These are phyloP conservation scores for Pholiota microspora DNA, from an alignment of 768 basidiomycete species.

Conservation along the genomic window DNA sequence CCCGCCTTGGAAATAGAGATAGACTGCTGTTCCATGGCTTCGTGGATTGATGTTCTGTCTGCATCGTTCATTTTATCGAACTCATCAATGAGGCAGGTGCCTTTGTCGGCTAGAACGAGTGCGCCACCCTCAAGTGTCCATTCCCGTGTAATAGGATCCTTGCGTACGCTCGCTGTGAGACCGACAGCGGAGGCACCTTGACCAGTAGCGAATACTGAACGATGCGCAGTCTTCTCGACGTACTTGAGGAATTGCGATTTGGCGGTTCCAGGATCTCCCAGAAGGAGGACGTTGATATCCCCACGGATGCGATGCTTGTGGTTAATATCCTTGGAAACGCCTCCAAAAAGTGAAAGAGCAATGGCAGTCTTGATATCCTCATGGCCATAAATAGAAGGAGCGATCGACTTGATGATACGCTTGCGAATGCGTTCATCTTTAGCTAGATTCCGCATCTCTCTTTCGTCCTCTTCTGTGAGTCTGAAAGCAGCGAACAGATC, in stretches of 20 bases:
- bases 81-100: slow-evolving; percentile 96
- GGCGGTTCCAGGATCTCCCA: slow-evolving; percentile 98
- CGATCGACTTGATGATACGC: slow-evolving; percentile 97
- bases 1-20: slow-evolving; percentile 99
- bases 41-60: slow-evolving; percentile 97
- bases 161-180: slow-evolving; percentile 97
- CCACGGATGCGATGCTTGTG: slow-evolving; percentile 95
- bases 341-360: slow-evolving; percentile 92
- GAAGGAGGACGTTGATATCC: slow-evolving; percentile 94
- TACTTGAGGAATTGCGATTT: slow-evolving; percentile 99
- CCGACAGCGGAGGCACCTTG: slow-evolving; percentile 98
- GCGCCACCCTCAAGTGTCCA: slow-evolving; percentile 99
- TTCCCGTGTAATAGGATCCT: slow-evolving; percentile 94
- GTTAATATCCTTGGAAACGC: slow-evolving; percentile 94
- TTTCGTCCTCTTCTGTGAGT: slow-evolving; percentile 95
- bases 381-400: slow-evolving; percentile 98
- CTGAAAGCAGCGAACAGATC: slow-evolving; percentile 98
- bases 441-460: slow-evolving; percentile 82
- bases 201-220: slow-evolving; percentile 97
- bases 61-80: slow-evolving; percentile 99
- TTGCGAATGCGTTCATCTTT: slow-evolving; percentile 94
- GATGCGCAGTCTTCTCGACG: slow-evolving; percentile 96
- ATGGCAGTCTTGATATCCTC: slow-evolving; percentile 99
- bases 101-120: slow-evolving; percentile 97
- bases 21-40: slow-evolving; percentile 99